Evolutionary conservation across 768 basidiomycete species (phyloP).

Genomic region (Boletellus sp.): DNA sequence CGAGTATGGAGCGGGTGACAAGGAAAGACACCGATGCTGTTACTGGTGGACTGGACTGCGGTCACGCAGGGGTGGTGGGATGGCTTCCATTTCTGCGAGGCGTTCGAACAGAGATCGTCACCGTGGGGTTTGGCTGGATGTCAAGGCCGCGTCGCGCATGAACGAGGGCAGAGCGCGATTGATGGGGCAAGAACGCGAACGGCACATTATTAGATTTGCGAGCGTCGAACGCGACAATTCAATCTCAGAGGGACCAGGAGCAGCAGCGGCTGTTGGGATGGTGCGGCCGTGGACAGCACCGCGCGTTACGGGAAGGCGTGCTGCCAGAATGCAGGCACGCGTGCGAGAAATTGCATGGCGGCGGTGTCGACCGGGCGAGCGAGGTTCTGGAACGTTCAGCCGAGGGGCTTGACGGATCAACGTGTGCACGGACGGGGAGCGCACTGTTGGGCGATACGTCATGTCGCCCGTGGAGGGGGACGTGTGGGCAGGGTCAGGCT

Average conservation of each 20-base stretch:
- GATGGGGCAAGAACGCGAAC: neutral
- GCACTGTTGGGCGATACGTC: slow-evolving; percentile 18
- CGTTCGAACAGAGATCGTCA: slow-evolving; percentile 18
- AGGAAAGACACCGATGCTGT: slow-evolving; percentile 8
- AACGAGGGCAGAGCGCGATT: neutral
- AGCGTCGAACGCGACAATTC: slow-evolving; percentile 8
- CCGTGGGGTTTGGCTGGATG: slow-evolving; percentile 5
- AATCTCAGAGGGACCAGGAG: slow-evolving; percentile 14
- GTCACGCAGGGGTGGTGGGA: neutral
- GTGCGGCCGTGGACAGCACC: slow-evolving; percentile 16
- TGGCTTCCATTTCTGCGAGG: slow-evolving; percentile 23
- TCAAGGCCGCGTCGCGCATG: slow-evolving; percentile 9
- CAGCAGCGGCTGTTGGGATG: slow-evolving; percentile 10
- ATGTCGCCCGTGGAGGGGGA: slow-evolving; percentile 18
- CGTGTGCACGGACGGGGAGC: slow-evolving; percentile 4
- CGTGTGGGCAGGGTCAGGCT: slow-evolving; percentile 18
- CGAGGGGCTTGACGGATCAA: slow-evolving; percentile 8
- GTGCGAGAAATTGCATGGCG: slow-evolving; percentile 15
- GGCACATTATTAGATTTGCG: slow-evolving; percentile 19
- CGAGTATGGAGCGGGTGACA: slow-evolving; percentile 25
- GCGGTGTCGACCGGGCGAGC: slow-evolving; percentile 6
- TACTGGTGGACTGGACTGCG: slow-evolving; percentile 7
- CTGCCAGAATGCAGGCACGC: slow-evolving; percentile 10
- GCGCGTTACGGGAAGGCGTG: slow-evolving; percentile 14
- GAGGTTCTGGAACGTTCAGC: slow-evolving; percentile 8